These are phyloP conservation scores for Epichloe coenophiala DNA, from an alignment of 2,329 filamentous ascomycete species.

Conservation along the genomic window DNA sequence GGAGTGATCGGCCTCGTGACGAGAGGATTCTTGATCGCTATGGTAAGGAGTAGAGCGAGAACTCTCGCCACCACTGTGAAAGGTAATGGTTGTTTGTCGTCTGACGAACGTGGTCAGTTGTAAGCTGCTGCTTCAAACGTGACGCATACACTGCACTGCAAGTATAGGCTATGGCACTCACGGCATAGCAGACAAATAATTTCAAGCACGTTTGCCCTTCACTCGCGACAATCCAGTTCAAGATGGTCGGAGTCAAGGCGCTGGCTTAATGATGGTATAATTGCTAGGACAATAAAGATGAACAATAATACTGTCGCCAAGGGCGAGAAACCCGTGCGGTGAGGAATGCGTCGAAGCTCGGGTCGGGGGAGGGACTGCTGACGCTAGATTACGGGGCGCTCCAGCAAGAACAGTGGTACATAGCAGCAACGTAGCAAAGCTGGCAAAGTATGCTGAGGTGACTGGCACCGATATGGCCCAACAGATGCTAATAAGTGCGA, in stretches of 20 bases:
- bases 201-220: conserved; percentile 22
- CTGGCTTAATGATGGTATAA: not conserved
- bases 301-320: not conserved
- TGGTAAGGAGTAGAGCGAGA: conserved; percentile 22
- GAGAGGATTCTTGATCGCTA: conserved; percentile 25
- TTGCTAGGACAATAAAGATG: not conserved
- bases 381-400: conserved; percentile 1
- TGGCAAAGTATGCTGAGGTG: not conserved
- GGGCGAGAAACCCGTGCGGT: not conserved
- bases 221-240: conserved; percentile 31
- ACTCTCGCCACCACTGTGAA: conserved; percentile 16
- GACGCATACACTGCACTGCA: not conserved
- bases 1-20: conserved; percentile 16
- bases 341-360: not conserved
- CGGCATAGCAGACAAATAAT: conserved; percentile 28
- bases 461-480: not conserved
- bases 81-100: conserved; percentile 14
- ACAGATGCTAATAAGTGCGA: conserved; percentile 5
- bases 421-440: not conserved
- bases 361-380: not conserved
- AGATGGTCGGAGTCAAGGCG: conserved; percentile 33
- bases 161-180: conserved; percentile 19
- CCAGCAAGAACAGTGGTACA: not conserved
- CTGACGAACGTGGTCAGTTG: conserved; percentile 14
- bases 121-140: conserved; percentile 10